phyloP scores from a whole-genome alignment of 192 early-diverging fungal species.

The Podochytrium sp. region DNA sequence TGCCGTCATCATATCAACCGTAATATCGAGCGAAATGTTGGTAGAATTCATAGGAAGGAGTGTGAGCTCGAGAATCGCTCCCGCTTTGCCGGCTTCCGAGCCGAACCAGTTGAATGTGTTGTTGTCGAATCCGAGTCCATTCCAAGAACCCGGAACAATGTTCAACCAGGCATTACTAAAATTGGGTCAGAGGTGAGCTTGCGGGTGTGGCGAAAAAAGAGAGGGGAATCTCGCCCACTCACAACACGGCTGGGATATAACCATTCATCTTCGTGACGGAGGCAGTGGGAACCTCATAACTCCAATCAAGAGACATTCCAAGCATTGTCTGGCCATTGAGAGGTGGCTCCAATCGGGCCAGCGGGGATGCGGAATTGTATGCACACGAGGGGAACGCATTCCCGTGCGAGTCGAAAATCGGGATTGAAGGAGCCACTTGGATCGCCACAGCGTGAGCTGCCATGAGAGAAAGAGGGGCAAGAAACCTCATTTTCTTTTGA shows the following conservation, averaged over 20 bases:
- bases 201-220: neutral
- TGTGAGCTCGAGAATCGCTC: conserved; percentile 46
- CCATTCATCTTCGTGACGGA: conserved; percentile 10
- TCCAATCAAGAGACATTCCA: conserved; percentile 29
- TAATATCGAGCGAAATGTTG: conserved; percentile 23
- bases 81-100: conserved; percentile 24
- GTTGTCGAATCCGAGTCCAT: conserved; percentile 21
- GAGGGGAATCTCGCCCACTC: no score
- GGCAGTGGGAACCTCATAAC: conserved; percentile 10
- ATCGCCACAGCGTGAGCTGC: neutral
- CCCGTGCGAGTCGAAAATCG: neutral
- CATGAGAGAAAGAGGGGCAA: neutral
- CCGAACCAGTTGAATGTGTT: conserved; percentile 48
- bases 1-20: conserved; percentile 26
- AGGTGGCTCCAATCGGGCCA: conserved; percentile 19
- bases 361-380: neutral
- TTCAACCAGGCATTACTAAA: conserved; percentile 39
- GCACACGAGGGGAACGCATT: conserved; percentile 18
- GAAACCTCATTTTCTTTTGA: no score
- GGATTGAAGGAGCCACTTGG: conserved; percentile 21
- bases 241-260: conserved; percentile 30
- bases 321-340: conserved; percentile 13
- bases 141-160: conserved; percentile 6
- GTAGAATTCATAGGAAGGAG: conserved; percentile 30
- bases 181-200: neutral